Percentiles rank a stretch among this genome's conserved stretches.
phyloP scores from a whole-genome alignment of 768 basidiomycete genomes.

The Rhodotorula babjevae region DNA sequence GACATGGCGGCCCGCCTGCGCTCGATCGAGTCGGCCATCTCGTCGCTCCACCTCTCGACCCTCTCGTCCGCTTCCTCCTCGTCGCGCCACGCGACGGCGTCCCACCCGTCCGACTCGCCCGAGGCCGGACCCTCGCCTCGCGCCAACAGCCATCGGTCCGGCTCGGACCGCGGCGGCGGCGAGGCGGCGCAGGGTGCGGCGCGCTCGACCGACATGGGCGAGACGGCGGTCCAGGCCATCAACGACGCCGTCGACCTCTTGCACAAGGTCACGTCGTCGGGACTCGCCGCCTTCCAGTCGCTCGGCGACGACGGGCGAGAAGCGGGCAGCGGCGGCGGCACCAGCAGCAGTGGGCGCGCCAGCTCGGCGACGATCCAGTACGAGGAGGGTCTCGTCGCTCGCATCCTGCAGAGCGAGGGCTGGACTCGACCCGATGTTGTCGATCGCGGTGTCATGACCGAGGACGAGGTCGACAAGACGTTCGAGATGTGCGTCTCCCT shows the following conservation, averaged over 20 bases:
- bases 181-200: not conserved
- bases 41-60: not conserved
- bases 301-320: not conserved
- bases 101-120: not conserved
- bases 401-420: not conserved
- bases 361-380: not conserved
- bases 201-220: not conserved
- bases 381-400: not conserved
- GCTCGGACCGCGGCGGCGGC: not conserved
- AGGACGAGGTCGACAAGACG: not conserved
- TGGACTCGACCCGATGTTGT: not conserved
- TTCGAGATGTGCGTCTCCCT: constrained; percentile 5
- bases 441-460: not conserved
- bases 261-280: not conserved
- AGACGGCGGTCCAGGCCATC: not conserved
- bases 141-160: too few species aligned
- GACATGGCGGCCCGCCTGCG: constrained; percentile 10
- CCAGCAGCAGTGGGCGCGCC: too few species aligned
- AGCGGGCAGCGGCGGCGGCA: too few species aligned
- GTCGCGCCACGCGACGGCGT: not conserved
- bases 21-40: constrained; percentile 14
- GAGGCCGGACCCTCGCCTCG: not conserved
- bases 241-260: constrained; percentile 4
- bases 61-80: not conserved
- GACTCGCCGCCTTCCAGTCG: not conserved